Evolutionary conservation across 2,329 filamentous ascomycete genomes (phyloP).

Genomic region (Dactylellina drechsleri): DNA sequence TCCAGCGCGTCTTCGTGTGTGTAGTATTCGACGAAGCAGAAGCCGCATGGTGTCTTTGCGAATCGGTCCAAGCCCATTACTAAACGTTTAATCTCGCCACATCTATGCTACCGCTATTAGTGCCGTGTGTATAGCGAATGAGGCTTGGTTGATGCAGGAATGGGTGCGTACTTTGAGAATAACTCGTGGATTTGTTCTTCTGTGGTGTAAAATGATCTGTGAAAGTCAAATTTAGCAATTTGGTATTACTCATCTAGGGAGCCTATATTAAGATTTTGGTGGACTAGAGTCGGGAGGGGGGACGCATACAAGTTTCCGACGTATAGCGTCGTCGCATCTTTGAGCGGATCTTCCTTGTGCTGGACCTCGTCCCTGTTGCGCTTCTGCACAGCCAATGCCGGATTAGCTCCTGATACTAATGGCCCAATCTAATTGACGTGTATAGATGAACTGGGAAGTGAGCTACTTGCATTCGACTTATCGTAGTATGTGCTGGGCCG

Average conservation of each 20-base stretch:
- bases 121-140: not conserved
- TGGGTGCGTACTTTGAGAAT: slow-evolving; percentile 76
- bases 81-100: slow-evolving; percentile 96
- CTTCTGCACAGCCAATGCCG: slow-evolving; percentile 10
- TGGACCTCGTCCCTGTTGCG: slow-evolving; percentile 60
- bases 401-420: slow-evolving; percentile 48
- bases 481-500: slow-evolving; percentile 92
- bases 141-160: slow-evolving; percentile 44
- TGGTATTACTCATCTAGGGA: not conserved
- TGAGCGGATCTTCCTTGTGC: slow-evolving; percentile 76
- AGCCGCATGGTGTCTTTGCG: slow-evolving; percentile 97
- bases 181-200: slow-evolving; percentile 99
- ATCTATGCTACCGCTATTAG: slow-evolving; percentile 63
- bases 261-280: slow-evolving; percentile 15
- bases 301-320: slow-evolving; percentile 86
- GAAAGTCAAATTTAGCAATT: slow-evolving; percentile 40
- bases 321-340: slow-evolving; percentile 91
- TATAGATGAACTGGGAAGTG: not conserved
- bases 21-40: slow-evolving; percentile 99
- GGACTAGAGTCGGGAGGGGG: not conserved
- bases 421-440: slow-evolving; percentile 60
- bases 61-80: slow-evolving; percentile 98
- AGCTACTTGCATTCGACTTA: slow-evolving; percentile 73
- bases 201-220: slow-evolving; percentile 93
- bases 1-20: slow-evolving; percentile 96